phyloP scores from a whole-genome alignment of 306 rosid species.

The Parietaria judaica region DNA sequence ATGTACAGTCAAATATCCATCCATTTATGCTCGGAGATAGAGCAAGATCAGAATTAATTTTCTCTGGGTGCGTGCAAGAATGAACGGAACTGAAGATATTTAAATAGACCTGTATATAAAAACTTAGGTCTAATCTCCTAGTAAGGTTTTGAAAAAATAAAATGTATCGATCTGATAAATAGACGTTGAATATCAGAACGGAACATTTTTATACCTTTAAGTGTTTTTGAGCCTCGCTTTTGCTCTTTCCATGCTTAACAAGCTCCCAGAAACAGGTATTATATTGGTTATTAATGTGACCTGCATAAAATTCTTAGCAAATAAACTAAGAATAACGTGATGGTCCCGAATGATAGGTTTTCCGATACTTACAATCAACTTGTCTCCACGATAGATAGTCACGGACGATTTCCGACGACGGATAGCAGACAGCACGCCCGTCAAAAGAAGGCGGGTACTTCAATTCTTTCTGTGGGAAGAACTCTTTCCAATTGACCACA shows the following conservation, averaged over 20 bases:
- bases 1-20: not conserved
- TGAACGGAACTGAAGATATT: too few species aligned
- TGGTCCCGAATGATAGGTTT: too few species aligned
- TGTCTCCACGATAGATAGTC: conserved; percentile 90
- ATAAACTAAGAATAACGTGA: too few species aligned
- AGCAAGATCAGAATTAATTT: too few species aligned
- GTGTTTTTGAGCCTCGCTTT: conserved; percentile 56
- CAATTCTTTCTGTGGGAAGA: conserved; percentile 43
- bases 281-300: conserved; percentile 82
- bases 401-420: conserved; percentile 51
- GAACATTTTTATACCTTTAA: conserved; percentile 30
- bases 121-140: too few species aligned
- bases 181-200: too few species aligned
- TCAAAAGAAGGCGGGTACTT: conserved; percentile 65
- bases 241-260: conserved; percentile 62
- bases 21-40: not conserved
- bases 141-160: too few species aligned
- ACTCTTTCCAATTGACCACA: conserved; percentile 52
- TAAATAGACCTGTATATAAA: too few species aligned
- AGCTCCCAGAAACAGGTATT: conserved; percentile 92
- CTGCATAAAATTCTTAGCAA: conserved; percentile 14
- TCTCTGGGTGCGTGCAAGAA: too few species aligned
- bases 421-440: conserved; percentile 82
- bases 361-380: conserved; percentile 63
- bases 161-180: too few species aligned